Conservation (phyloP, 2,329 filamentous ascomycete genomes). For the Emericellopsis cladophorae region DNA sequence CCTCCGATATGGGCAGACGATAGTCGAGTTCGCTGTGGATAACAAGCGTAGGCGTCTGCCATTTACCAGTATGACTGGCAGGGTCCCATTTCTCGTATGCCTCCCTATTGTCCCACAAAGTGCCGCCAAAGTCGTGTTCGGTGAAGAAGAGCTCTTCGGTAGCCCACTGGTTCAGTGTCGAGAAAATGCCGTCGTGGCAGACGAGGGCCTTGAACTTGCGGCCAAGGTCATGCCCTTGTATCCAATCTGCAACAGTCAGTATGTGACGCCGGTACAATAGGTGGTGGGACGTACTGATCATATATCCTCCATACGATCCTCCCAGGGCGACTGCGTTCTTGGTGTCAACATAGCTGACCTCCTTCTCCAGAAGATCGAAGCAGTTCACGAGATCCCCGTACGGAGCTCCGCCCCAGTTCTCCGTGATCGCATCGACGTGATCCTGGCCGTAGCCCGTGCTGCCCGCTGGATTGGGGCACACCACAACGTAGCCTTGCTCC, state of each 20-base stretch:
- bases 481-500: constrained; percentile 75
- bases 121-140: constrained; percentile 53
- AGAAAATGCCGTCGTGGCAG: constrained; percentile 79
- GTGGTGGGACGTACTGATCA: constrained; percentile 44
- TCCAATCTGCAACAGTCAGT: constrained; percentile 49
- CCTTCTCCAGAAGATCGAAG: constrained; percentile 58
- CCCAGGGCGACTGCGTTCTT: constrained; percentile 59
- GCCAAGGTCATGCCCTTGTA: constrained; percentile 74
- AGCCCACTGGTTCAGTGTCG: constrained; percentile 50
- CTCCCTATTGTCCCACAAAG: constrained; percentile 46
- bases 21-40: constrained; percentile 91
- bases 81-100: constrained; percentile 62
- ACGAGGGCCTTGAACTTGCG: constrained; percentile 80
- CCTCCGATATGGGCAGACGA: constrained; percentile 73
- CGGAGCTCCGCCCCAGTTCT: constrained; percentile 75
- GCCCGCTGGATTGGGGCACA: constrained; percentile 73
- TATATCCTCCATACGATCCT: constrained; percentile 63
- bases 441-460: constrained; percentile 73
- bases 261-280: not conserved
- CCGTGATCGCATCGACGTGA: constrained; percentile 62
- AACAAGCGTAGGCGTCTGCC: constrained; percentile 75
- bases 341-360: constrained; percentile 58
- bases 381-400: constrained; percentile 72
- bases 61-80: constrained; percentile 49
- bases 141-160: constrained; percentile 62